Percentiles rank a stretch among this genome's conserved stretches.
Evolutionary conservation across 345 rosid species (phyloP).

Genomic region (Arabidopsis suecica): DNA sequence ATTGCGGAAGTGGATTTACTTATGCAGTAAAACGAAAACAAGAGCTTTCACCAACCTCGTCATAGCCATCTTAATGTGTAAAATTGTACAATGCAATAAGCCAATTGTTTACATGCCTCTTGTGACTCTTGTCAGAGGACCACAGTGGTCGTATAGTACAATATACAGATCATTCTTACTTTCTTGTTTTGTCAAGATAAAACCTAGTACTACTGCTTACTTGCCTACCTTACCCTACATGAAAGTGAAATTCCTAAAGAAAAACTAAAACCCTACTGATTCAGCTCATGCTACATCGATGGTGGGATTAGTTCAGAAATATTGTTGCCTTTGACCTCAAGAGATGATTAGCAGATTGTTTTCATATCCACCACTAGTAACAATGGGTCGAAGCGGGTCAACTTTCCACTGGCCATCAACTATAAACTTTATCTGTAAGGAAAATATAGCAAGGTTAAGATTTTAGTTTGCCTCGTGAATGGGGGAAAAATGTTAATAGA

Average conservation of each 20-base stretch:
- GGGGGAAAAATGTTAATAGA: neutral
- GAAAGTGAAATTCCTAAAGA: constrained; percentile 27
- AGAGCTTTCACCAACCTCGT: constrained; percentile 21
- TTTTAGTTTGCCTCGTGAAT: neutral
- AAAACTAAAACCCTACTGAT: constrained; percentile 29
- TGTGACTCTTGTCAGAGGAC: constrained; percentile 22
- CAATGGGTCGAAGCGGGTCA: constrained; percentile 89
- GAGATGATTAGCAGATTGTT: constrained; percentile 78
- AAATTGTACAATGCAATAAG: constrained; percentile 27
- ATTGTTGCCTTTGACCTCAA: constrained; percentile 37
- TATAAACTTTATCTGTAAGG: constrained; percentile 79
- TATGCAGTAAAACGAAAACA: constrained; percentile 48
- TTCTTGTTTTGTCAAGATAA: constrained; percentile 19
- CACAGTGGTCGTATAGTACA: constrained; percentile 25
- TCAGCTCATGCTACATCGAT: constrained; percentile 25
- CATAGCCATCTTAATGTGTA: constrained; percentile 26
- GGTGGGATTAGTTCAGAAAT: constrained; percentile 18
- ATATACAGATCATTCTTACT: constrained; percentile 28
- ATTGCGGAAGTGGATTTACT: constrained; percentile 93
- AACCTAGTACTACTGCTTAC: constrained; percentile 34
- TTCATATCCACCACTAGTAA: constrained; percentile 61
- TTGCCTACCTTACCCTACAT: constrained; percentile 36
- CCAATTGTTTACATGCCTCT: constrained; percentile 27
- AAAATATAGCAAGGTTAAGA: constrained; percentile 29
- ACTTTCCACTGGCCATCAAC: constrained; percentile 96